Percentiles rank a stretch among this genome's conserved stretches.
Conservation (phyloP, 2,329 filamentous ascomycete genomes). For the Zasmidium cellare region DNA sequence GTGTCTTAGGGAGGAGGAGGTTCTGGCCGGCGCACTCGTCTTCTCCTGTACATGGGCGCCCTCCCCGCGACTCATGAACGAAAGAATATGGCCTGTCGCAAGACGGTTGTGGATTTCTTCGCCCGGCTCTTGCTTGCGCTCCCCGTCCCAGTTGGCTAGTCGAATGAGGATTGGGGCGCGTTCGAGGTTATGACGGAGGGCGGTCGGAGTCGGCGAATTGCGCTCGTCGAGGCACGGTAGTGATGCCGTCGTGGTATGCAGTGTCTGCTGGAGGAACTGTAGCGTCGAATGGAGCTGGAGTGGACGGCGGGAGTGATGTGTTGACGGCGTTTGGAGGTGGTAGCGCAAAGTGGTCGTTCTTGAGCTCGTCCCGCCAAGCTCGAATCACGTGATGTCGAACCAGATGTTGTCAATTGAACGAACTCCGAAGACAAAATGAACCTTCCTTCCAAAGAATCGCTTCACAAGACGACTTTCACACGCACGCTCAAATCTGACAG, state of each 20-base stretch:
- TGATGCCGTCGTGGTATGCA: not conserved
- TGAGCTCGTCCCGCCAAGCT: not conserved
- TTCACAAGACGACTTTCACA: no score
- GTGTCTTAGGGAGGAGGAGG: constrained; percentile 43
- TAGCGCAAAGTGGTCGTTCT: not conserved
- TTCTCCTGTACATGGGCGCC: constrained; percentile 52
- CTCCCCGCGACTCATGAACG: constrained; percentile 35
- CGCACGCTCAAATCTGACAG: no score
- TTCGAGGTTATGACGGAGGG: constrained; percentile 4
- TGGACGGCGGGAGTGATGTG: not conserved
- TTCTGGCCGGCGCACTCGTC: constrained; percentile 47
- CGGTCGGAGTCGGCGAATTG: constrained; percentile 2
- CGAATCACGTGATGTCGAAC: not conserved
- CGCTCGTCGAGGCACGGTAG: not conserved
- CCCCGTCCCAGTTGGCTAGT: not conserved
- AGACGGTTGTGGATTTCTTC: not conserved
- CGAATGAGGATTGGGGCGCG: not conserved
- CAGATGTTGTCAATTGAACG: no score
- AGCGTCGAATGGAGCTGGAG: not conserved
- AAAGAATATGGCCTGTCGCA: constrained; percentile 17
- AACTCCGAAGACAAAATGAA: no score
- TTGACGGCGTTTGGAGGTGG: not conserved
- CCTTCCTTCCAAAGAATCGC: no score
- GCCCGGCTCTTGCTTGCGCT: not conserved
- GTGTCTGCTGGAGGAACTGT: not conserved